Conservation (phyloP, 768 basidiomycete genomes). For the Exidia glandulosa region DNA sequence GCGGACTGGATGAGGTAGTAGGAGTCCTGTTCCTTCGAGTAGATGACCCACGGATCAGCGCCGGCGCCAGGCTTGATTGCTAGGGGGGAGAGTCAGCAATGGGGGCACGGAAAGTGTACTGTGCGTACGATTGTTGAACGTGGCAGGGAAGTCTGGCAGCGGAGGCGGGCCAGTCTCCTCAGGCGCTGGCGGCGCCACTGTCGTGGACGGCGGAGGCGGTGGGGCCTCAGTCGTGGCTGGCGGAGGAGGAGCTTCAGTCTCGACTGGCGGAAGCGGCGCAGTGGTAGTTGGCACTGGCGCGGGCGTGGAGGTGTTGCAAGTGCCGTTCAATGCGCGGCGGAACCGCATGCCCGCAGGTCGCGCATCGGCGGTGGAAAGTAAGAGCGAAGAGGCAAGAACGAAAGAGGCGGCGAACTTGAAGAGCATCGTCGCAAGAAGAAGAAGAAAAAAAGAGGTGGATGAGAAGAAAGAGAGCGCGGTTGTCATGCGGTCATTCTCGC, state of each 20-base stretch:
- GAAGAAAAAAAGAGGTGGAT: neutral
- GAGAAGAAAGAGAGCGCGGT: neutral
- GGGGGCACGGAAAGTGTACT: neutral
- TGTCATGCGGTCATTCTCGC: too few relatives aligned
- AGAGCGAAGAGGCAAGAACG: neutral
- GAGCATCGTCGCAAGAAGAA: too few relatives aligned
- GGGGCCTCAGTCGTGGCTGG: neutral
- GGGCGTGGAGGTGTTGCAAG: neutral
- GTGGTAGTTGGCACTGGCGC: neutral
- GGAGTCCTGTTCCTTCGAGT: neutral
- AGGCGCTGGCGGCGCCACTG: too few relatives aligned
- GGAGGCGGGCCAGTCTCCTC: too few relatives aligned
- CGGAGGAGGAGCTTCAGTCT: neutral
- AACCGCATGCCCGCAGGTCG: neutral
- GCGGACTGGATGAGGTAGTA: neutral
- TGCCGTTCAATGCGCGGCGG: neutral
- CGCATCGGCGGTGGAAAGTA: neutral
- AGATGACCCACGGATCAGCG: neutral
- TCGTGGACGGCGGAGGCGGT: too few relatives aligned
- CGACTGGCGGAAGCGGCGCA: neutral
- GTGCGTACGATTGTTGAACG: neutral
- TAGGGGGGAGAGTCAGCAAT: neutral
- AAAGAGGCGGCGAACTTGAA: neutral
- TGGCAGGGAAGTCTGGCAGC: neutral
- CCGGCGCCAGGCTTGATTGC: neutral